Base-by-base conservation (phyloP, 805 yeast genomes). In the Metschnikowia gruessii region DNA sequence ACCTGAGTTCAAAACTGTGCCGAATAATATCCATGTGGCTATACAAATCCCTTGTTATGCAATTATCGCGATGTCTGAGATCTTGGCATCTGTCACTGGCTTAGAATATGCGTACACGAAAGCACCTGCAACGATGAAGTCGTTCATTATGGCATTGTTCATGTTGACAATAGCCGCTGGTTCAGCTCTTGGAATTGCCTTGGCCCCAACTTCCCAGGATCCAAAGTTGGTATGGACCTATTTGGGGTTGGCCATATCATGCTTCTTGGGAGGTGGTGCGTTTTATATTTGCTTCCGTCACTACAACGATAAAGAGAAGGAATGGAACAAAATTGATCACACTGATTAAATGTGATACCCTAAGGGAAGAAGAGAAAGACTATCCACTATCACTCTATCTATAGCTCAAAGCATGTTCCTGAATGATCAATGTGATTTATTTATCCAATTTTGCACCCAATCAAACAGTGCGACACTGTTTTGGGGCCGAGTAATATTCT, bases 151-250 rank as follows among this genome's bases (percentile, higher is more conserved):
- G 55, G 46, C 55, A n/a, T 52, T 81, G 40, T 85, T 81, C 71
- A 71, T 87, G 57, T 67, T 86, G 48, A 83, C 86, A 29, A 82
- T 75, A 55, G 94, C 95, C 18, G 54, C 82, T 44, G 90, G 92
- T 49, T 76, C 91, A 17, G 89, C 89, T 22, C 56, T 85, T 39
- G 88, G 90, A 56, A 81, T 82, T 63, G 86, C 88, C 13, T 66
- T 83, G 45, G 50, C 51, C 3, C 54, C 54, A 11, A 79, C 82
- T 8, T 72, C 87, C 11, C 73, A 67, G 49, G 82, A 86, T 64
- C 92, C 92, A 37, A 77, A 83, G 68, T 73, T 81, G 61, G 76
- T 79, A 37, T 82, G 88, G 87, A 76, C 79, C 60, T 86, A 79
- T 64, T 70, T 77, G 38, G 86, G 85, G 43, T 72, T 84, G 50